Evolutionary conservation across 306 rosid species (phyloP), one percentile per base, ranked within the genome.

Genomic region (Pyrus bretschneideri): DNA sequence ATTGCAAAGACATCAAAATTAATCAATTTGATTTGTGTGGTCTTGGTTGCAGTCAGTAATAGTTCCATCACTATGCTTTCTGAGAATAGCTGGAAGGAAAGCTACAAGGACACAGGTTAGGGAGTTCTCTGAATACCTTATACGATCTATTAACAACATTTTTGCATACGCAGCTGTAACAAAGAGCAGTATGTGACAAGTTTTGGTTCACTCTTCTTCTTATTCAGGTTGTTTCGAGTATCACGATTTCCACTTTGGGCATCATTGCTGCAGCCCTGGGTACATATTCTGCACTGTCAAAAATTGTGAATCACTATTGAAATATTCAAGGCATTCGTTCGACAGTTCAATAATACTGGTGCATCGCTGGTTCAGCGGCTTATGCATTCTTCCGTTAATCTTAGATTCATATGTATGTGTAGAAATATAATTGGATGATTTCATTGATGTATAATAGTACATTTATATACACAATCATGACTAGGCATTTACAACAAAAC

Each of bases 51-150:
- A 90, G 94, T 85, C 94, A 8, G 72, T 90, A 31, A 45, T 93
- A 75, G 72, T 93, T 73, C 97, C 96, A 14, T 52, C 89, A 33
- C 63, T 86, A 33, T 90, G 98, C 63, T 93, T 93, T 78, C 85
- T 93, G 69, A 93, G 64, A 80, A 90, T 93, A 42, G 83, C 81
- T 81, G 92, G 96, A 63, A 82, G 33, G 33, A 88, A 82, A 49
- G 93, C 97, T 71, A 79, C 97, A 65, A 83, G 22, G 1, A 68
- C 80, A 62, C 91, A 92, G 90, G 96, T 88, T 80, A 67, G 70
- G 55, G 31, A 27, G 30, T 52, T 74, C 19, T 6, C 22, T 31
- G 27, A 52, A 18, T 11, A 42, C 42, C 74, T 8, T 22, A 31
- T 9, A 2, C 45, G 3, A 40, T 40, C 45, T 40, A 12, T 40